Base-by-base conservation (phyloP, 2,329 filamentous ascomycete species). In the Rutstroemia sp. region DNA sequence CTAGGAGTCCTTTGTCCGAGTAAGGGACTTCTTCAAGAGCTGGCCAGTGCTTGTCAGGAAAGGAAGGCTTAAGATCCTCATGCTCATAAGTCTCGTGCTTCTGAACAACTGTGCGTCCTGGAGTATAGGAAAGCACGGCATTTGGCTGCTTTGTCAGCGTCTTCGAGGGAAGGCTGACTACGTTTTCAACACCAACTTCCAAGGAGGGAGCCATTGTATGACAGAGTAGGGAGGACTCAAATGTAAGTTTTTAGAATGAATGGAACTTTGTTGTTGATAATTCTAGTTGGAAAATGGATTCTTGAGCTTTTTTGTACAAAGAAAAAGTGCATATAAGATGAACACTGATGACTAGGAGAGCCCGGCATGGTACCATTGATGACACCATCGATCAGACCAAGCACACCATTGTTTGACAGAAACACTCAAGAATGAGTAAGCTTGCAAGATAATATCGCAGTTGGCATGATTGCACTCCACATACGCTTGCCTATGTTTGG, bases 1-100 rank as follows among this genome's bases (percentile, higher is more conserved):
- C 80, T 23, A 76, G 71, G 42, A 78, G 68, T 5, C 79, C 80
- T 62, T 78, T 80, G 62, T 83, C 80, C 51, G 73, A 64, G 58
- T 82, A 80, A 0, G 74, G 71, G 0, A 76, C 68, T 41, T 79
- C 72, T 30, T 70, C 70, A 37, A 82, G 67, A 1, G 75, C 71
- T 1, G 72, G 71, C 79, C 79, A 82, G 18, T 75, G 71, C 57
- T 81, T 61, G 21, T 79, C 71, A 3, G 79, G 79, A 60, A 82
- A 82, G 8, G 67, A 71, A 18, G 79, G 78, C 7, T 74, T 71
- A 7, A 83, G 72, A 52, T 81, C 72, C 37, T 81, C 75, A 58
- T 79, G 72, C 44, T 76, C 71, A 63, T 82, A 81, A 54, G 74
- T 68, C 14, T 75, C 71, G 57, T 79, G 73, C 19, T 71, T 62